Evolutionary conservation across 805 yeast genomes (phyloP).

Genomic region (Candida maltosa): DNA sequence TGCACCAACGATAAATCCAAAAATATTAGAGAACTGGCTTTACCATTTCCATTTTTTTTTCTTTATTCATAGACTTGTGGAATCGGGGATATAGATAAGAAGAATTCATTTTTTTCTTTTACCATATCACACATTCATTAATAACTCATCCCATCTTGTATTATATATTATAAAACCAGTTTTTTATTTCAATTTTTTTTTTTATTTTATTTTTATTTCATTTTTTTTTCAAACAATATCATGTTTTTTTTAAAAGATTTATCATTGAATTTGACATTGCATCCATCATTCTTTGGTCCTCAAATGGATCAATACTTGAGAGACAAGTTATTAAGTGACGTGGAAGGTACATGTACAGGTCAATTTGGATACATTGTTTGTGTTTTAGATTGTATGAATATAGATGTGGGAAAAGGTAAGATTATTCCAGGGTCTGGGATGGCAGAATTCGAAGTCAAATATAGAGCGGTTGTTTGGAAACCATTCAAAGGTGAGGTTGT

Average conservation of each 20-base stretch:
- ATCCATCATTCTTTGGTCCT: conserved; percentile 97
- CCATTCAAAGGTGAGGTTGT: conserved; percentile 99
- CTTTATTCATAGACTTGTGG: no score
- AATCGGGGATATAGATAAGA: no score
- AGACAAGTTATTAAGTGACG: conserved; percentile 88
- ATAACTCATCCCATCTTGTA: no score
- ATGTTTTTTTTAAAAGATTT: conserved; percentile 71
- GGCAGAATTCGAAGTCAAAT: conserved; percentile 94
- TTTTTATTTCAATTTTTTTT: no score
- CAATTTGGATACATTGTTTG: conserved; percentile 97
- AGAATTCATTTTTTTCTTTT: no score
- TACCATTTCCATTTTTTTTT: no score
- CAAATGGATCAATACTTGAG: conserved; percentile 93
- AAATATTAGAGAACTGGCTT: no score
- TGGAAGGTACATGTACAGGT: conserved; percentile 98
- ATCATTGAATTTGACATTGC: conserved; percentile 86
- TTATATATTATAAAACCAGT: no score
- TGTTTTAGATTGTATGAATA: conserved; percentile 89
- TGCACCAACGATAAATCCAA: no score
- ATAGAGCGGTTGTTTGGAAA: conserved; percentile 95
- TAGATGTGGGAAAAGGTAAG: conserved; percentile 92
- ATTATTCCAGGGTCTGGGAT: conserved; percentile 89
- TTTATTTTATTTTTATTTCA: no score
- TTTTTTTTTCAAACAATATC: no score
- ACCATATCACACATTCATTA: no score